Percentiles rank a stretch among this genome's conserved stretches.
These are phyloP conservation scores for Iris macrosiphon DNA, from an alignment of 106 monocot species.

Conservation along the genomic window DNA sequence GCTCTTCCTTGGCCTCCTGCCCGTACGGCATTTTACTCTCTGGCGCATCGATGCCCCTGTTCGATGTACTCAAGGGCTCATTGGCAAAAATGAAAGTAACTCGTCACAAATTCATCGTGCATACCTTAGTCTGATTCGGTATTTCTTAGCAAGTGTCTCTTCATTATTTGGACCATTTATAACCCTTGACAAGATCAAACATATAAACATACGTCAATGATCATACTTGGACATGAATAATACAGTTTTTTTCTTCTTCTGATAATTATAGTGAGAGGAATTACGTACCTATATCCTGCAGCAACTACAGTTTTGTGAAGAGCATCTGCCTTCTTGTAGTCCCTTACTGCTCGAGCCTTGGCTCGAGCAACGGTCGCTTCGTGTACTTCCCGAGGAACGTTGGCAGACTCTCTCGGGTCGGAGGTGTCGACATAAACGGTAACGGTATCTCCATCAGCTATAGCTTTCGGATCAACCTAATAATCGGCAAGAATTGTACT, in stretches of 20 bases:
- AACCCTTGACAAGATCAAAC: slow-evolving; percentile 24
- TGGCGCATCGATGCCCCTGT: slow-evolving; percentile 94
- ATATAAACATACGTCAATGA: no score
- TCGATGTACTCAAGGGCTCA: neutral
- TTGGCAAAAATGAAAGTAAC: neutral
- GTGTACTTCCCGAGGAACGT: slow-evolving; percentile 48
- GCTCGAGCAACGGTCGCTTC: slow-evolving; percentile 46
- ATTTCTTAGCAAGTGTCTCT: slow-evolving; percentile 65
- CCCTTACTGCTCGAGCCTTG: slow-evolving; percentile 47
- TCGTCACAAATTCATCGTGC: neutral
- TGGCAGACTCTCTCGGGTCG: slow-evolving; percentile 40
- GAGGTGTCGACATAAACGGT: slow-evolving; percentile 69
- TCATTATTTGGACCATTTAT: slow-evolving; percentile 36
- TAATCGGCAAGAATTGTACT: neutral
- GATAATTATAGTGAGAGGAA: no score
- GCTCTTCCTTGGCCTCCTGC: slow-evolving; percentile 74
- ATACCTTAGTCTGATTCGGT: slow-evolving; percentile 84
- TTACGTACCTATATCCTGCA: slow-evolving; percentile 75
- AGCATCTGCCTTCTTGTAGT: slow-evolving; percentile 58
- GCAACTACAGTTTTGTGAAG: slow-evolving; percentile 54
- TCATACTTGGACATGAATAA: no score
- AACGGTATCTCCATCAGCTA: slow-evolving; percentile 86
- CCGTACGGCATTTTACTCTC: slow-evolving; percentile 88
- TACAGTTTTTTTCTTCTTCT: no score
- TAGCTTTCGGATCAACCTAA: slow-evolving; percentile 64